Evolutionary conservation across 768 basidiomycete species (phyloP), one percentile per base, ranked within the genome.

Genomic region (Multifurca ochricompacta): DNA sequence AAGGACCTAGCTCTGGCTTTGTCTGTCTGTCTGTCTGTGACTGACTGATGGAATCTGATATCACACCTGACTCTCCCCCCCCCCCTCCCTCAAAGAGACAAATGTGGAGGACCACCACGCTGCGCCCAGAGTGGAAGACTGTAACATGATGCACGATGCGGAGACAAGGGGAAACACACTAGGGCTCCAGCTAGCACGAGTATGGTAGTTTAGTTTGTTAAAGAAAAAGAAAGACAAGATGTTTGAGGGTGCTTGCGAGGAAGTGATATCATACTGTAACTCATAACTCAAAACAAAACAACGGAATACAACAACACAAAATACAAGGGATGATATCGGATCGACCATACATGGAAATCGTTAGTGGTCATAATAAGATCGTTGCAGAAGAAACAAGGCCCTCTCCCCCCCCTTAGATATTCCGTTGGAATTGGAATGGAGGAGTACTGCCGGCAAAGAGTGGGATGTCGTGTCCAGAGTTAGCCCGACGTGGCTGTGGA

Each of bases 381-480:
- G 9, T 19, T 18, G 7, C 47, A 31, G 4, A 3, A 8, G 28
- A 27, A 39, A 49, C 27, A 30, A 37, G 14, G 30, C 39, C 28
- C 40, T 23, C 30, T n/a, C n/a, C 28, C 44, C 30, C 27, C 13
- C 8, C 40, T 16, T 35, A 18, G 13, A 59, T 8, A 45, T 51
- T 27, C n/a, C 46, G 31, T 19, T 34, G 39, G 44, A 61, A 61
- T 1, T n/a, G n/a, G n/a, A n/a, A n/a, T n/a, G n/a, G n/a, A n/a
- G 50, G 56, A 0, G 37, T 32, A 34, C 46, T 54, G 35, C 58
- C 60, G 11, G 58, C 58, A 30, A 61, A 58, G 3, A 53, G 53
- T 3, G 27, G 43, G 9, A 60, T 19, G 7, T 51, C 39, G 13
- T 49, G 30, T 27, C 31, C 56, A 21, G 59, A 59, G 16, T 53